These are phyloP conservation scores for Micractinium conductrix DNA, from an alignment of 139 green algal genomes.

Conservation along the genomic window DNA sequence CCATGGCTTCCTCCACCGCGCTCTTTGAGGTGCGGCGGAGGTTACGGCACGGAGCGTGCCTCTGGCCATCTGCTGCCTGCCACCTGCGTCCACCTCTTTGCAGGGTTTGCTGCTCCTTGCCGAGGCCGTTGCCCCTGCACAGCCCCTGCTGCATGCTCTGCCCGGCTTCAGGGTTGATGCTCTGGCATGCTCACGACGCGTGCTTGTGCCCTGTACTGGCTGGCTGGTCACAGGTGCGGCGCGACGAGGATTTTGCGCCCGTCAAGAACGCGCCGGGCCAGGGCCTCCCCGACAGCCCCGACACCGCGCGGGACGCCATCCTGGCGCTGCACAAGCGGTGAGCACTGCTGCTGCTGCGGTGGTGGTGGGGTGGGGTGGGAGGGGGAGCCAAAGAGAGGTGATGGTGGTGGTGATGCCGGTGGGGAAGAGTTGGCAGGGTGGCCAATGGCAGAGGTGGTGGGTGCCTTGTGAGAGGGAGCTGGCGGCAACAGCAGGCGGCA, in stretches of 20 bases:
- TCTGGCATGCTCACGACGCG: too few relatives aligned
- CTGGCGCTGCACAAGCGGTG: slow-evolving; percentile 74
- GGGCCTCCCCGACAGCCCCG: slow-evolving; percentile 75
- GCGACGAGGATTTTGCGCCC: slow-evolving; percentile 85
- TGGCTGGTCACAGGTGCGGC: background rate
- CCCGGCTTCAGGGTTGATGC: too few relatives aligned
- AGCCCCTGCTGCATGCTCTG: too few relatives aligned
- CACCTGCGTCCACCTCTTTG: too few relatives aligned
- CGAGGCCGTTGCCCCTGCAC: too few relatives aligned
- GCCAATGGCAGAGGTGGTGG: too few relatives aligned
- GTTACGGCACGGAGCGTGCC: too few relatives aligned
- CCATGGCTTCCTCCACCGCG: slow-evolving; percentile 50
- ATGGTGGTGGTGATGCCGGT: background rate
- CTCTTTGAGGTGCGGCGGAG: slow-evolving; percentile 82
- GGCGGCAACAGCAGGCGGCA: too few relatives aligned
- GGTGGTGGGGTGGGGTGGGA: background rate
- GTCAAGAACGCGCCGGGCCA: slow-evolving; percentile 87
- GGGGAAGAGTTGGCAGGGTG: too few relatives aligned
- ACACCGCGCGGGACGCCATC: slow-evolving; percentile 79
- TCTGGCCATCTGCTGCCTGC: too few relatives aligned
- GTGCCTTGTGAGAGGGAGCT: too few relatives aligned
- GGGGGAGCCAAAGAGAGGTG: background rate
- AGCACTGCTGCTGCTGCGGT: background rate
- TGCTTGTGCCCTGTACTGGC: background rate
- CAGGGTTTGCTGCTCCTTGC: too few relatives aligned